Evolutionary conservation across 2,329 filamentous ascomycete species (phyloP).

Genomic region (Dothidotthia symphoricarpi): DNA sequence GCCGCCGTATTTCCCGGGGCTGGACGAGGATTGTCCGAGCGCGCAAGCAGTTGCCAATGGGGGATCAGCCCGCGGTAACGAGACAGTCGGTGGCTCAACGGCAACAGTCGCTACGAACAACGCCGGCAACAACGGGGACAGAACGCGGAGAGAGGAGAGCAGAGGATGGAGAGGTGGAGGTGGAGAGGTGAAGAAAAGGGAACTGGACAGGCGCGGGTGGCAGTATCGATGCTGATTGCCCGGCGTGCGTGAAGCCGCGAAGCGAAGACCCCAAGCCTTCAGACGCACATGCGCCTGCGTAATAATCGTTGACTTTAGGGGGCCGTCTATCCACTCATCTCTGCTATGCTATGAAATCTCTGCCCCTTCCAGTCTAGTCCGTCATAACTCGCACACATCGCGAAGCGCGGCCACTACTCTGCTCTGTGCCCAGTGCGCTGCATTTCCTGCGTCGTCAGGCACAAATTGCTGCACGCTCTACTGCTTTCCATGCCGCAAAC

Average conservation of each 20-base stretch:
- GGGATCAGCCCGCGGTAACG: slow-evolving; percentile 18
- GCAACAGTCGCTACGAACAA: slow-evolving; percentile 19
- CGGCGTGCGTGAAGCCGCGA: slow-evolving; percentile 12
- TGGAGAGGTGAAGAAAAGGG: slow-evolving; percentile 12
- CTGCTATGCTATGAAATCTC: slow-evolving; percentile 18
- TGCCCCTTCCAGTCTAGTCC: slow-evolving; percentile 22
- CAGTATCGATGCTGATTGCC: slow-evolving; percentile 10
- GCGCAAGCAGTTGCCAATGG: slow-evolving; percentile 6
- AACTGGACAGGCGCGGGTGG: slow-evolving; percentile 7
- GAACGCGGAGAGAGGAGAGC: slow-evolving; percentile 8
- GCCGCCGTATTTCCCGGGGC: slow-evolving; percentile 10
- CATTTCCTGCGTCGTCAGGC: slow-evolving; percentile 24
- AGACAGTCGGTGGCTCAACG: slow-evolving; percentile 20
- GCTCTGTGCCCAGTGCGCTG: slow-evolving; percentile 13
- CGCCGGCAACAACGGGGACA: slow-evolving; percentile 11
- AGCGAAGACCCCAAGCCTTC: slow-evolving; percentile 13
- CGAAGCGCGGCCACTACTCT: slow-evolving; percentile 24
- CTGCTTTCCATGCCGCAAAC: slow-evolving; percentile 16
- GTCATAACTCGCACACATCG: slow-evolving; percentile 15
- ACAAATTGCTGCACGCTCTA: slow-evolving; percentile 22
- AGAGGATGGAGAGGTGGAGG: slow-evolving; percentile 7
- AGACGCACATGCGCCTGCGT: slow-evolving; percentile 10
- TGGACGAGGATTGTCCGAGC: slow-evolving; percentile 16
- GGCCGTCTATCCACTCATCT: slow-evolving; percentile 13
- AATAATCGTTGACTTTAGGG: slow-evolving; percentile 22